These are phyloP conservation scores for Aspergillus floridensis DNA, from an alignment of 2,329 filamentous ascomycete species.

Conservation along the genomic window DNA sequence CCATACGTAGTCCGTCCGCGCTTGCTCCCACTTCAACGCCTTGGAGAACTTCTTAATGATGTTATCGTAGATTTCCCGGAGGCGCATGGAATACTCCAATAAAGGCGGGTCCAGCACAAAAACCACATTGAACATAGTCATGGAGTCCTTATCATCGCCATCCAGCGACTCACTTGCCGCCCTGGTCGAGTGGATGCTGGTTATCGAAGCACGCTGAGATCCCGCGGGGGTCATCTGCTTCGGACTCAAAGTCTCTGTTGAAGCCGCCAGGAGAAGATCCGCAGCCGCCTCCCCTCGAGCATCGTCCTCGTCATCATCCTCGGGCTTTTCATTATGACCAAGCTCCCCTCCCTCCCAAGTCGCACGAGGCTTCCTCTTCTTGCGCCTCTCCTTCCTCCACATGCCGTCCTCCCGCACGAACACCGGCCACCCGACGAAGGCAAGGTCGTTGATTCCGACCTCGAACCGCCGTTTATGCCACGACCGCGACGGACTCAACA, in stretches of 20 bases:
- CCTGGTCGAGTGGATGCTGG: slow-evolving; percentile 23
- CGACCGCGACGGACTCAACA: slow-evolving; percentile 70
- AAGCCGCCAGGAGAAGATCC: slow-evolving; percentile 31
- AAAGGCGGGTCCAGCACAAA: slow-evolving; percentile 82
- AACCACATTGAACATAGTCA: slow-evolving; percentile 98
- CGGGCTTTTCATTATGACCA: slow-evolving; percentile 33
- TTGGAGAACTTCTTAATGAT: slow-evolving; percentile 91
- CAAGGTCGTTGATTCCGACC: slow-evolving; percentile 73
- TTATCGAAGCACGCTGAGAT: slow-evolving; percentile 22
- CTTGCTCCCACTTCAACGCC: slow-evolving; percentile 88
- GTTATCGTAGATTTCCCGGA: slow-evolving; percentile 82
- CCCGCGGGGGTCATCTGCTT: slow-evolving; percentile 22
- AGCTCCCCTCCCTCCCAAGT: slow-evolving; percentile 34
- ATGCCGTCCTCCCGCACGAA: slow-evolving; percentile 75
- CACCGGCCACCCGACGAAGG: slow-evolving; percentile 79
- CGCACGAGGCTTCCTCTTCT: slow-evolving; percentile 37
- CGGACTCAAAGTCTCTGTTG: slow-evolving; percentile 26
- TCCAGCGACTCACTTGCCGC: slow-evolving; percentile 26
- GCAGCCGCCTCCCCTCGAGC: slow-evolving; percentile 30
- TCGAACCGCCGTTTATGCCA: slow-evolving; percentile 83
- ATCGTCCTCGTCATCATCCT: slow-evolving; percentile 36
- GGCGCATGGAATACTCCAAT: slow-evolving; percentile 67
- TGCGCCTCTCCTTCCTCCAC: slow-evolving; percentile 67
- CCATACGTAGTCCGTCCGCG: slow-evolving; percentile 85
- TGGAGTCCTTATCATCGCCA: slow-evolving; percentile 54